phyloP scores from a whole-genome alignment of 305 asterid species.

The Coffea humblotiana region DNA sequence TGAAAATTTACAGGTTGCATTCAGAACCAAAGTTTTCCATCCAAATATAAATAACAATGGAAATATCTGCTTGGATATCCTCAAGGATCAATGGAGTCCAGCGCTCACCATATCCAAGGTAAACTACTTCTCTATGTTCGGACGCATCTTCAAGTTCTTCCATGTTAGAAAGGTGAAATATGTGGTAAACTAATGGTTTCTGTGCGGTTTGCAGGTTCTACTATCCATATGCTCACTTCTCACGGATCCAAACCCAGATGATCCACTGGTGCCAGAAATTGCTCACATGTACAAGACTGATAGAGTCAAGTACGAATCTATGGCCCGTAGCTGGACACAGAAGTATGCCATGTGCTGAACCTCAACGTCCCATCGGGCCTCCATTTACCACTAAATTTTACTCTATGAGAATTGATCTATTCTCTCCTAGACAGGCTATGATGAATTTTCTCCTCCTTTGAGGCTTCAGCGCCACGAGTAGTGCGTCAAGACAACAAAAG shows the following conservation, averaged over 20 bases:
- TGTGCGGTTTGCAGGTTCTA: constrained; percentile 47
- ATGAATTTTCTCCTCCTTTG: not conserved
- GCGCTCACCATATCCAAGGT: constrained; percentile 97
- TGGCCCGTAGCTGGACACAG: constrained; percentile 85
- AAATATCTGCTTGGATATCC: constrained; percentile 83
- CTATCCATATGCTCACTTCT: constrained; percentile 87
- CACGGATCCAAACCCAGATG: constrained; percentile 91
- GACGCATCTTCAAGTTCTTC: not conserved
- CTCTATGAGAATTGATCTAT: not conserved
- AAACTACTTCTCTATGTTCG: not conserved
- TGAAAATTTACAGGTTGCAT: constrained; percentile 59
- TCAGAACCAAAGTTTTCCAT: constrained; percentile 88
- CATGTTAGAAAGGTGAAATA: not conserved
- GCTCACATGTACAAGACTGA: constrained; percentile 79
- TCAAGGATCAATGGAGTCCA: constrained; percentile 96
- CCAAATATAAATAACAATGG: constrained; percentile 89
- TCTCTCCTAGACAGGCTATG: not conserved
- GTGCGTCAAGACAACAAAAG: not conserved
- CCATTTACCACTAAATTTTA: not conserved
- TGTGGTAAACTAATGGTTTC: not conserved
- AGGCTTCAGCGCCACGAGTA: not conserved
- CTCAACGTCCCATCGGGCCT: not conserved
- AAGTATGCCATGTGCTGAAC: constrained; percentile 78
- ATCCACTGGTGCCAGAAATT: constrained; percentile 84
- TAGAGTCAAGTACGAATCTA: constrained; percentile 64